Conservation (phyloP, 352 stramenopile genomes). For the Phytopythium boreale region DNA sequence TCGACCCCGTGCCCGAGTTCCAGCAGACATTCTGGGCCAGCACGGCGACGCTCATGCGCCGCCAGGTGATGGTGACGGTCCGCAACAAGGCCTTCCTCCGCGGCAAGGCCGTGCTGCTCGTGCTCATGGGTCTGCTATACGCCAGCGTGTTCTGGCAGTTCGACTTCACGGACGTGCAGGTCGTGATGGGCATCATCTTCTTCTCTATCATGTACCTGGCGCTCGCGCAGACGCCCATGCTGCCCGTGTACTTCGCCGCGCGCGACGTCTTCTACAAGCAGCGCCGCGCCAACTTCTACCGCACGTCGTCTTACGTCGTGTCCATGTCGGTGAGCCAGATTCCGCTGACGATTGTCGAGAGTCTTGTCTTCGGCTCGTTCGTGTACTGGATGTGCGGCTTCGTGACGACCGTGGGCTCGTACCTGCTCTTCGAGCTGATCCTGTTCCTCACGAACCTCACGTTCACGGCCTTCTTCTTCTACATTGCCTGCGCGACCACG, state of each 20-base stretch:
- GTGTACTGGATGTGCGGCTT: slow-evolving; percentile 62
- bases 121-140: slow-evolving; percentile 40
- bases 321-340: slow-evolving; percentile 41
- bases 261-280: slow-evolving; percentile 44
- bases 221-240: slow-evolving; percentile 37
- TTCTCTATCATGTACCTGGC: slow-evolving; percentile 64
- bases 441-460: slow-evolving; percentile 40
- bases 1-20: slow-evolving; percentile 53
- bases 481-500: slow-evolving; percentile 25
- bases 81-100: slow-evolving; percentile 33
- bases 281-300: slow-evolving; percentile 35
- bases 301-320: slow-evolving; percentile 30
- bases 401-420: slow-evolving; percentile 20
- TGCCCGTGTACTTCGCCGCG: slow-evolving; percentile 27
- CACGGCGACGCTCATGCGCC: slow-evolving; percentile 22
- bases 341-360: slow-evolving; percentile 33
- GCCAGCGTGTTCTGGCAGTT: slow-evolving; percentile 36
- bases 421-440: slow-evolving; percentile 34
- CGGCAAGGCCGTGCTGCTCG: slow-evolving; percentile 27
- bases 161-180: slow-evolving; percentile 24
- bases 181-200: slow-evolving; percentile 75
- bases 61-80: slow-evolving; percentile 55
- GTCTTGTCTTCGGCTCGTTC: slow-evolving; percentile 37
- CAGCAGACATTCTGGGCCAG: slow-evolving; percentile 23
- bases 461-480: slow-evolving; percentile 46